Percentiles rank a stretch among this genome's conserved stretches.
phyloP scores from a whole-genome alignment of 495 filamentous ascomycete species.

The Aspergillus affinis region DNA sequence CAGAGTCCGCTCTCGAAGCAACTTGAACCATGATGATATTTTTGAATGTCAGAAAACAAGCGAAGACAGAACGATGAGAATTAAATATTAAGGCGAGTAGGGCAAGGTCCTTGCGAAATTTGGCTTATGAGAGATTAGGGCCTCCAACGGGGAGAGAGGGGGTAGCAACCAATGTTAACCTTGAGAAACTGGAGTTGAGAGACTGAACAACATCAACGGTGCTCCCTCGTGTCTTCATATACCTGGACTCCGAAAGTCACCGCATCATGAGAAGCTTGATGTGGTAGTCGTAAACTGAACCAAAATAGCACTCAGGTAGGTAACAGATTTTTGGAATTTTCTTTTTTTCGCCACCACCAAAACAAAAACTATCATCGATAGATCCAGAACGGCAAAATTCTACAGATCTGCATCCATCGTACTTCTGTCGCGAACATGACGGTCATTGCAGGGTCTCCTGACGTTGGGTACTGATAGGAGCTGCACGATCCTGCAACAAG shows the following conservation, averaged over 20 bases:
- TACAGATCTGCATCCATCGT: conserved; percentile 10
- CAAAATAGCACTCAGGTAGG: conserved; percentile 2
- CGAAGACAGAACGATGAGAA: background rate
- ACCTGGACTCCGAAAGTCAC: background rate
- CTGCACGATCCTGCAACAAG: conserved; percentile 15
- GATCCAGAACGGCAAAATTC: conserved; percentile 6
- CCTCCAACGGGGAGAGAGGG: background rate
- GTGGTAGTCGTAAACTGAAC: background rate
- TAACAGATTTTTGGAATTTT: background rate
- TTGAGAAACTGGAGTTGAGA: background rate
- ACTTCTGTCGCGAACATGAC: background rate
- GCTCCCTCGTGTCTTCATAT: background rate
- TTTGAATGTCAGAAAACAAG: background rate
- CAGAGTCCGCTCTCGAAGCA: conserved; percentile 5
- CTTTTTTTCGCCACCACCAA: conserved; percentile 11
- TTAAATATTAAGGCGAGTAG: background rate
- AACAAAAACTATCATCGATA: conserved; percentile 10
- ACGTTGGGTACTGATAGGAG: conserved; percentile 9
- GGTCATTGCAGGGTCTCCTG: background rate
- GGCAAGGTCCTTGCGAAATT: background rate
- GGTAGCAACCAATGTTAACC: background rate
- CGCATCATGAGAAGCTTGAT: conserved; percentile 1
- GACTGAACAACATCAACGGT: background rate
- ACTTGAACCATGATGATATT: conserved; percentile 26
- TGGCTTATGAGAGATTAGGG: background rate